Base-by-base conservation (phyloP, 1,284 basidiomycete species). In the Cronartium quercuum region DNA sequence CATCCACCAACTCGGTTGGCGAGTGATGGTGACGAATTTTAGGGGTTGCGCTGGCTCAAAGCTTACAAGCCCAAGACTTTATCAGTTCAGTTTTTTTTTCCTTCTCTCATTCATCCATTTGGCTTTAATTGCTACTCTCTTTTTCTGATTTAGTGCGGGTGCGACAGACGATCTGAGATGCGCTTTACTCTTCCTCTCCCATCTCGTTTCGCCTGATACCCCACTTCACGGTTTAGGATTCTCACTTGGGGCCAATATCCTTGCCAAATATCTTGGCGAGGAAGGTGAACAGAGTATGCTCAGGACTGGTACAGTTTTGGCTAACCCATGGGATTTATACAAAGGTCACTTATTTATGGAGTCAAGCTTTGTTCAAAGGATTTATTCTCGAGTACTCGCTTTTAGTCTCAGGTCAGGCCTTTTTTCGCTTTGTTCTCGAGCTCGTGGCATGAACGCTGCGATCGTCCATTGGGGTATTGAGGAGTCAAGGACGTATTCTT, bases 181-280 rank as follows among this genome's bases (percentile, higher is more conserved):
- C 70, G 90, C 92, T 0, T 82, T 94, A 60, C 85, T 90, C 80
- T 90, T 91, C 82, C 86, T 98, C 67, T 85, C 88, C 5, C 82
- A 87, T 76, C 83, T 84, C 76, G 94, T 89, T 79, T 42, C 61
- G 12, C 94, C 96, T 1, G 83, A 86, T 29, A 91, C 94, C 0
- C 90, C 89, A 6, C 83, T 98, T 51, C 84, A 94, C 41, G 95
- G 91, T 12, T 83, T 96, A 37, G 93, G 93, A 6, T 98, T 97
- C 84, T 96, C 92, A 2, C 87, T 99, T 62, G 96, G 95, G 66
- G 92, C 94, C 47, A 92, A 92, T 79, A 89, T 98, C 57, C 83
- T 98, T 77, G 90, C 91, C n/a, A 87, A 92, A 77, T 97, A 96
- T 82, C 84, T 95, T 65, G 93, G 91, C 6, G 89, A 96, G 82